Conservation (phyloP, 768 basidiomycete genomes). For the Termitomyces eurrhizus region DNA sequence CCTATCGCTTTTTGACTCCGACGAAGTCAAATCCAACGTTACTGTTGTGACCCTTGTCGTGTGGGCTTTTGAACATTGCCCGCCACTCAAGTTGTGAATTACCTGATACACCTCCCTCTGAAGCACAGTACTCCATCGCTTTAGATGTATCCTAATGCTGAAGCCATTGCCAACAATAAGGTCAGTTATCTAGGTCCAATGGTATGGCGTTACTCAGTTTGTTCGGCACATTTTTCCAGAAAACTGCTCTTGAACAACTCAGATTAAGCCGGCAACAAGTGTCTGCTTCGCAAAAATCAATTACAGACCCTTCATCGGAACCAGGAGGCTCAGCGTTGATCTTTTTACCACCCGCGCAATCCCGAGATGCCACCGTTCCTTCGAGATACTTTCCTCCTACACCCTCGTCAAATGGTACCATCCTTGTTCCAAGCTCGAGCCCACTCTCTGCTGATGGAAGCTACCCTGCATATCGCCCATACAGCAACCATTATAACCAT, state of each 20-base stretch:
- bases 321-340: constrained; percentile 19
- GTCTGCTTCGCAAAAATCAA: constrained; percentile 23
- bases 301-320: constrained; percentile 25
- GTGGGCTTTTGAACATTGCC: constrained; percentile 10
- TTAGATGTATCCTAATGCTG: constrained; percentile 46
- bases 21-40: constrained; percentile 24
- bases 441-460: constrained; percentile 43
- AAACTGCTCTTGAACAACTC: constrained; percentile 44
- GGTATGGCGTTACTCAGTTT: constrained; percentile 15
- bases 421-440: constrained; percentile 79
- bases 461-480: constrained; percentile 35
- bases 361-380: constrained; percentile 69
- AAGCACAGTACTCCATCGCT: constrained; percentile 15
- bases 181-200: constrained; percentile 32
- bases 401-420: constrained; percentile 44
- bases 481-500: constrained; percentile 30
- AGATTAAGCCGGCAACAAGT: constrained; percentile 37
- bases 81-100: constrained; percentile 7
- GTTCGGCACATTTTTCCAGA: constrained; percentile 24
- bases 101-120: constrained; percentile 11
- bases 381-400: constrained; percentile 56
- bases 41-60: constrained; percentile 19
- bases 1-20: constrained; percentile 43
- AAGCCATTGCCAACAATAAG: constrained; percentile 44
- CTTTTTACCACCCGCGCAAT: constrained; percentile 53